Base-by-base conservation (phyloP, 805 yeast species). In the Saturnispora diversa region DNA sequence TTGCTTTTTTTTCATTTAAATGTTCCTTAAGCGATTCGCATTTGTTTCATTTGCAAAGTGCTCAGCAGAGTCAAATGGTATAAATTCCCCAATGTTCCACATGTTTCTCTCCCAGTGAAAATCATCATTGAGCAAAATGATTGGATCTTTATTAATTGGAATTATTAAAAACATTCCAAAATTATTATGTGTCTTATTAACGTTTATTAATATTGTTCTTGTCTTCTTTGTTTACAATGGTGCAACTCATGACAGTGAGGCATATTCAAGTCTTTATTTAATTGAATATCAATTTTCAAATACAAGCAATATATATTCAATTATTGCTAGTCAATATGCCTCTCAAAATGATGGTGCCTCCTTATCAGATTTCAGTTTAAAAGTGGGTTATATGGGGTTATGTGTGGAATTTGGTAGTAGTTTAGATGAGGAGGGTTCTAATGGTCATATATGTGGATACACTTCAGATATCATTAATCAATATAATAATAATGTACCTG, bases 181-280 rank as follows among this genome's bases (percentile, higher is more conserved):
- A 19, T 17, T 46, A 3, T 2, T 46, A 10, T 37, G 35, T 21
- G 4, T 35, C 5, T 9, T 46, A 8, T 2, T 46, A 8, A 46
- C 49, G 5, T 24, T 46, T 9, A 31, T 46, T 11, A 41, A 40
- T 25, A 39, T 46, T 27, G 33, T 46, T 7, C 40, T 46, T 45
- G 16, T 46, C 5, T 46, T 46, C 28, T 40, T 46, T 41, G 47
- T 46, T 11, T 40, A 41, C 32, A 46, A 41, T 22, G 45, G 47
- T 19, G 35, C 47, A 15, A 46, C 49, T 3, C 49, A 46, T 34
- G 35, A 46, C 30, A 39, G 44, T 15, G 11, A 27, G 12, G 47
- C 42, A 2, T 46, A 44, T 16, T 23, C 45, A 5, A 35, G 31
- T 19, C 22, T 46, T n/a, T 46, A 44, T 29, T 33, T 44, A 7